A percentile compares a stretch with the other conserved stretches of the same genome.
Conservation (phyloP, 352 stramenopile species). For the Phytophthora colocasiae region DNA sequence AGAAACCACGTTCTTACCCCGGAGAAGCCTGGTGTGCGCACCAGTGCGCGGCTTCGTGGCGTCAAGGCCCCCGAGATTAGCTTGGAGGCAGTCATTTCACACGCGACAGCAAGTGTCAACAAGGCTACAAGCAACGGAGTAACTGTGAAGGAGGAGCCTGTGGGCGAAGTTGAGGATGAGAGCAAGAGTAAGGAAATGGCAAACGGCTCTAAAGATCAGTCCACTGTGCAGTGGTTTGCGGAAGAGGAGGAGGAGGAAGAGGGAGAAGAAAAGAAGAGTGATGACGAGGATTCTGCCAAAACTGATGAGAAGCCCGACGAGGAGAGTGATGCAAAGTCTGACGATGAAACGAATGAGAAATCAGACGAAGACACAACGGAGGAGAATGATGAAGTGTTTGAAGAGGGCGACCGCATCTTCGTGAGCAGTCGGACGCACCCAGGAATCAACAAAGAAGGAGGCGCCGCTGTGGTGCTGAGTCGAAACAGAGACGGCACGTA, state of each 20-base stretch:
- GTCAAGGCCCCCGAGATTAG: conserved; percentile 52
- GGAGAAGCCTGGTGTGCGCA: conserved; percentile 35
- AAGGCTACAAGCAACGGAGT: conserved; percentile 18
- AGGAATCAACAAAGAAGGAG: conserved; percentile 83
- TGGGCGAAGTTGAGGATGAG: conserved; percentile 8
- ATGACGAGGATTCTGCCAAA: neutral
- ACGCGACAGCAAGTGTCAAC: conserved; percentile 6
- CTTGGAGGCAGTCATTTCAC: conserved; percentile 31
- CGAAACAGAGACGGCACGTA: conserved; percentile 76
- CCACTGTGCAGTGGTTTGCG: conserved; percentile 49
- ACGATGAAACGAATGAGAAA: conserved; percentile 9
- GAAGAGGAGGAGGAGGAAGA: conserved; percentile 26
- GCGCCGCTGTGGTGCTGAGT: conserved; percentile 56
- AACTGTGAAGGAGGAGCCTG: conserved; percentile 34
- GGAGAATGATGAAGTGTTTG: conserved; percentile 54
- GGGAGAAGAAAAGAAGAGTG: conserved; percentile 18
- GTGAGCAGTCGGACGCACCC: conserved; percentile 74
- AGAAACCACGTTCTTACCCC: conserved; percentile 10
- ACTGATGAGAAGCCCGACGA: neutral
- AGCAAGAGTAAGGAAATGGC: conserved; percentile 1
- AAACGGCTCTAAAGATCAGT: conserved; percentile 4
- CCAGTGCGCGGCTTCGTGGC: conserved; percentile 51
- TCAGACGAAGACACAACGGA: conserved; percentile 31
- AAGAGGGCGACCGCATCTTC: conserved; percentile 73
- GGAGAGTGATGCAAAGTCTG: conserved; percentile 10